Conservation (phyloP, 148 eudicot genomes). For the Chenopodium formosanum region DNA sequence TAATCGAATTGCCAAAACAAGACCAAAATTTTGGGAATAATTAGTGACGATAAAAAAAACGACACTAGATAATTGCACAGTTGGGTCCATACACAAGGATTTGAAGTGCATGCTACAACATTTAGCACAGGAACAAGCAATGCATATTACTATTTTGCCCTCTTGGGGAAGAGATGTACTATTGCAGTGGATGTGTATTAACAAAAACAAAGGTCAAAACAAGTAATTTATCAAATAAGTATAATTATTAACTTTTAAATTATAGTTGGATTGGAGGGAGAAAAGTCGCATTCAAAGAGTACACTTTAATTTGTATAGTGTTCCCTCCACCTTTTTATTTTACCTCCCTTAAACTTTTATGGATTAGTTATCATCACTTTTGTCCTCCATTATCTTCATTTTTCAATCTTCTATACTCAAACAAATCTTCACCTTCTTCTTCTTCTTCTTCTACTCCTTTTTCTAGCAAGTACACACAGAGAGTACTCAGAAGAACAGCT, state of each 20-base stretch:
- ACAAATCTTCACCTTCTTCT: constrained; percentile 15
- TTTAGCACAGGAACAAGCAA: not conserved
- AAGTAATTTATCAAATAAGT: not conserved
- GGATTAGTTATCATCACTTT: constrained; percentile 40
- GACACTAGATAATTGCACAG: not conserved
- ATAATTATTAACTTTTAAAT: not conserved
- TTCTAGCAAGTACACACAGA: not conserved
- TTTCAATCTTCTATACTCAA: constrained; percentile 35
- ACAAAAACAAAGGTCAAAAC: constrained; percentile 18
- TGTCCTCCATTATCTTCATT: constrained; percentile 41
- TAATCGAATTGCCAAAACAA: not conserved
- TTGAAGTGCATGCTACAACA: not conserved
- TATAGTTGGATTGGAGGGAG: constrained; percentile 5
- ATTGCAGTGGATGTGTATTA: not conserved
- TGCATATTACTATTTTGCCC: not conserved
- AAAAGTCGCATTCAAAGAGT: not conserved
- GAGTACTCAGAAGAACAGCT: not conserved
- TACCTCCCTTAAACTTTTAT: constrained; percentile 20
- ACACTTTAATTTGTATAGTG: constrained; percentile 65
- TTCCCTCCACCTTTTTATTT: constrained; percentile 64
- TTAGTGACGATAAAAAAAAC: not conserved
- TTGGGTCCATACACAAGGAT: not conserved
- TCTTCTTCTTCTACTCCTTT: constrained; percentile 42
- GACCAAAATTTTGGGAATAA: not conserved
- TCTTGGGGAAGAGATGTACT: not conserved